These are phyloP conservation scores for Athelia sp. DNA, from an alignment of 1,284 basidiomycete genomes.

Conservation along the genomic window DNA sequence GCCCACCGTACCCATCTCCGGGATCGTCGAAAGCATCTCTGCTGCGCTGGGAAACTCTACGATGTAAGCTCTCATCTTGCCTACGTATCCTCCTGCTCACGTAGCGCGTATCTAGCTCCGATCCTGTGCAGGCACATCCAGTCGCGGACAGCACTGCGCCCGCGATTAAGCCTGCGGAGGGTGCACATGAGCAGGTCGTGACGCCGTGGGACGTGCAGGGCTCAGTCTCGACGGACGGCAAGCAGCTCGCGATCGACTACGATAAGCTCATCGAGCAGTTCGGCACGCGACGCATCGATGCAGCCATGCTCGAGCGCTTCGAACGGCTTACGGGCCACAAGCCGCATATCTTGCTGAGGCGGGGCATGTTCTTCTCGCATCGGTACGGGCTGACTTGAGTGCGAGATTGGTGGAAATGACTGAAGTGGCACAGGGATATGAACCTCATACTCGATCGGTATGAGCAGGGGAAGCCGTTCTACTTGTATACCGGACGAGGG, in stretches of 20 bases:
- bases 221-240: constrained; percentile 83
- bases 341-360: constrained; percentile 87
- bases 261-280: constrained; percentile 95
- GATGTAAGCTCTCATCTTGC: background rate
- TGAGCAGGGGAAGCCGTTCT: constrained; percentile 97
- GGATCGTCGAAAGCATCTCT: background rate
- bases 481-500: constrained; percentile 96
- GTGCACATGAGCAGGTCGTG: constrained; percentile 73
- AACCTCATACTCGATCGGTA: constrained; percentile 93
- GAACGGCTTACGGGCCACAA: constrained; percentile 87
- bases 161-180: constrained; percentile 28
- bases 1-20: background rate
- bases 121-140: background rate
- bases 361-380: constrained; percentile 98
- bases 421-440: constrained; percentile 64
- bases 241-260: constrained; percentile 91
- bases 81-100: background rate
- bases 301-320: constrained; percentile 81
- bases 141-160: constrained; percentile 1
- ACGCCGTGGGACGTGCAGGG: constrained; percentile 99
- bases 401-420: constrained; percentile 2
- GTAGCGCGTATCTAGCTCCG: background rate
- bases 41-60: background rate
- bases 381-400: constrained; percentile 50
- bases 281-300: constrained; percentile 82